phyloP scores from a whole-genome alignment of 805 yeast species.

The Pichia insulana region DNA sequence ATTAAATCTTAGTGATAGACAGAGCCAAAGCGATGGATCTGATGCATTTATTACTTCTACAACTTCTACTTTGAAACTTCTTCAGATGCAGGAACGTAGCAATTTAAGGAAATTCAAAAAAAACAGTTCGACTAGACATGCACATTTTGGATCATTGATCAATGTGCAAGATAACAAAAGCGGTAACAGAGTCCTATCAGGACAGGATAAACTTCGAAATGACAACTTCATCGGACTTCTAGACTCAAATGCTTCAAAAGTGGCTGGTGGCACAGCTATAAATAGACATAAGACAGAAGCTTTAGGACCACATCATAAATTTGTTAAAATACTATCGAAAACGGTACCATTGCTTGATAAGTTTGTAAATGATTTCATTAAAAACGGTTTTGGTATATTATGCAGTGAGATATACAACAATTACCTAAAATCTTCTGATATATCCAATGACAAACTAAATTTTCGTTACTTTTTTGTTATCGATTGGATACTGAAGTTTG shows the following conservation, averaged over 20 bases:
- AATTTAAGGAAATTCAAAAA: slow-evolving; percentile 29
- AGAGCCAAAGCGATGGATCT: background rate
- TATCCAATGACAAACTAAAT: slow-evolving; percentile 21
- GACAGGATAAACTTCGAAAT: slow-evolving; percentile 41
- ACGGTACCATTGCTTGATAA: slow-evolving; percentile 27
- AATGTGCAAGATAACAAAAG: slow-evolving; percentile 55
- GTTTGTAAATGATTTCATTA: slow-evolving; percentile 54
- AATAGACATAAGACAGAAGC: slow-evolving; percentile 11
- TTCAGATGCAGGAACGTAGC: slow-evolving; percentile 54
- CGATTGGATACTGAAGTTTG: slow-evolving; percentile 72
- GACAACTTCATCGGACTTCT: slow-evolving; percentile 51
- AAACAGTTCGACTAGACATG: slow-evolving; percentile 48
- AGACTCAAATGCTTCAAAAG: slow-evolving; percentile 49
- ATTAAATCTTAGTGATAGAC: slow-evolving; percentile 1
- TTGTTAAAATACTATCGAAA: background rate
- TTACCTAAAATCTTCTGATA: slow-evolving; percentile 22
- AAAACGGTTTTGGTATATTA: slow-evolving; percentile 67
- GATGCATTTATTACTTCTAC: slow-evolving; percentile 1
- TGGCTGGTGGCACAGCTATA: slow-evolving; percentile 34
- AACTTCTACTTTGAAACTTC: slow-evolving; percentile 33
- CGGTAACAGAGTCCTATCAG: slow-evolving; percentile 55
- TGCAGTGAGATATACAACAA: slow-evolving; percentile 39
- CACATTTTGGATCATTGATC: slow-evolving; percentile 80
- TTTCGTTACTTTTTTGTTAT: slow-evolving; percentile 49
- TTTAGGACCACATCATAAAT: slow-evolving; percentile 1